Evolutionary conservation across 139 green algal species (phyloP).

Genomic region (Chlamydomonas urium): DNA sequence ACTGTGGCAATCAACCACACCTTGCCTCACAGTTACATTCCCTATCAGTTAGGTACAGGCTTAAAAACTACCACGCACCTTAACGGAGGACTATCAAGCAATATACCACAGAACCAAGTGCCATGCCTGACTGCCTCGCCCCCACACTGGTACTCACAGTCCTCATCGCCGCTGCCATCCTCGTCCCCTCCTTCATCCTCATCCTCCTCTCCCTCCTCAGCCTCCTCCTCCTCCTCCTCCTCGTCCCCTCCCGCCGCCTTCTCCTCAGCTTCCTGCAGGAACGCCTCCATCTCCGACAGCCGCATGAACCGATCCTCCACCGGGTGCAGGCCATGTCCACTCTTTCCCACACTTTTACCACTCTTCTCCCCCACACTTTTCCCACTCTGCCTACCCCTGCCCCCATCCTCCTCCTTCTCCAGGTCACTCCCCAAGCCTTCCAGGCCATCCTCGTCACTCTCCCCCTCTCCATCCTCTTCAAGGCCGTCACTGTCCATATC

Average conservation of each 20-base stretch:
- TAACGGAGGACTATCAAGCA: not conserved
- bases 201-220: constrained; percentile 24
- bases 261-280: constrained; percentile 79
- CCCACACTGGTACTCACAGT: not conserved
- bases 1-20: too few species aligned
- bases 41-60: not conserved
- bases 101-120: not conserved
- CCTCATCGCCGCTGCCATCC: not conserved
- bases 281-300: constrained; percentile 83
- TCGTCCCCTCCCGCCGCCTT: constrained; percentile 19
- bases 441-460: constrained; percentile 10
- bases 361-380: not conserved
- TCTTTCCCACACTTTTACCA: not conserved
- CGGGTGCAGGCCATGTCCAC: not conserved
- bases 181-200: not conserved
- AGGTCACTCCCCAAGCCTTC: not conserved
- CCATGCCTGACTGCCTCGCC: not conserved
- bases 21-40: too few species aligned
- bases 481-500: not conserved
- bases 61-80: not conserved
- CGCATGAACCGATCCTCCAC: constrained; percentile 75
- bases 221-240: constrained; percentile 22
- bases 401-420: constrained; percentile 9
- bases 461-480: constrained; percentile 18
- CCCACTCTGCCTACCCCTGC: not conserved